phyloP scores from a whole-genome alignment of 192 early-diverging fungal species.

The Linnemannia elongata region DNA sequence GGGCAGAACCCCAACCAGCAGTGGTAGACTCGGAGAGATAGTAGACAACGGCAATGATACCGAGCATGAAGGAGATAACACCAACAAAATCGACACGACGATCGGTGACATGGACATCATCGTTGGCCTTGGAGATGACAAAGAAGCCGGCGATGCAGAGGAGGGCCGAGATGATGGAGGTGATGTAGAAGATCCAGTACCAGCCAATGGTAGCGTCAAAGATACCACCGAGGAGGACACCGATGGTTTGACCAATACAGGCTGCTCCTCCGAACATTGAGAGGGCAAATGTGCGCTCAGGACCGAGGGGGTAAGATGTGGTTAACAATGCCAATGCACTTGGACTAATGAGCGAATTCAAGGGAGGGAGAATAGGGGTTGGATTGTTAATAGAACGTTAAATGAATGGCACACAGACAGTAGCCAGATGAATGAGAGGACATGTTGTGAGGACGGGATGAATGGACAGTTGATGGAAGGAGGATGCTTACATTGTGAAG shows the following conservation, averaged over 20 bases:
- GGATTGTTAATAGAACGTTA: background rate
- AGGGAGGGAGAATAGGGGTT: background rate
- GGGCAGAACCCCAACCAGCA: slow-evolving; percentile 41
- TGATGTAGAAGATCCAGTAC: slow-evolving; percentile 59
- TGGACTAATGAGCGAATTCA: slow-evolving; percentile 9
- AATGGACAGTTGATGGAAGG: background rate
- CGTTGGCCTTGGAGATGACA: slow-evolving; percentile 35
- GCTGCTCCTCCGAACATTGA: slow-evolving; percentile 48
- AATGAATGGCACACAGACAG: background rate
- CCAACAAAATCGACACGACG: slow-evolving; percentile 39
- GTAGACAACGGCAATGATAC: slow-evolving; percentile 51
- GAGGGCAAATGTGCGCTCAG: slow-evolving; percentile 44
- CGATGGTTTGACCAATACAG: slow-evolving; percentile 44
- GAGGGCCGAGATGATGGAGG: slow-evolving; percentile 39
- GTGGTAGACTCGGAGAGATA: slow-evolving; percentile 49
- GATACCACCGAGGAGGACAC: slow-evolving; percentile 53
- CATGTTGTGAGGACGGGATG: background rate
- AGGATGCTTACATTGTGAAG: slow-evolving; percentile 43
- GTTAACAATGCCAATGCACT: slow-evolving; percentile 47
- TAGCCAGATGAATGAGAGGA: background rate
- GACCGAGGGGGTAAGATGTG: slow-evolving; percentile 43
- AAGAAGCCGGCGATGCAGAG: slow-evolving; percentile 43
- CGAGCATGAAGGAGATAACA: slow-evolving; percentile 36
- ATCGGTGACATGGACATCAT: slow-evolving; percentile 19
- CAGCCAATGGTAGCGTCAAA: slow-evolving; percentile 57